Conservation (phyloP, 2,329 filamentous ascomycete species). For the Verticillium alfalfae region DNA sequence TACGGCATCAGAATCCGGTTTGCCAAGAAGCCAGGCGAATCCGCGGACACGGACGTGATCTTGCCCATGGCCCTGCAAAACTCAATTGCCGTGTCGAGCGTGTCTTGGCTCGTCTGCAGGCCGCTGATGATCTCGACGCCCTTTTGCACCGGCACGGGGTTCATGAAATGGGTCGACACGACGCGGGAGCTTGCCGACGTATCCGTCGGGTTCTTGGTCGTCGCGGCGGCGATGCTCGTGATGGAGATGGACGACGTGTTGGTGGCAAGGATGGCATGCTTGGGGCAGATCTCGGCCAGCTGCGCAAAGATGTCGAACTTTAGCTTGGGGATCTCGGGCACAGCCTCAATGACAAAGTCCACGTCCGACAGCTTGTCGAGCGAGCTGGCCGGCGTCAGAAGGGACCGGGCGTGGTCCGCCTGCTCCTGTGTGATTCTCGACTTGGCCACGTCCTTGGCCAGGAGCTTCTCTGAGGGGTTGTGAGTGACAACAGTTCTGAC, state of each 20-base stretch:
- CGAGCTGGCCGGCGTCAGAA: constrained; percentile 64
- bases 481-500: constrained; percentile 1
- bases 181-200: constrained; percentile 80
- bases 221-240: constrained; percentile 88
- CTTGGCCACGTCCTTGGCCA: constrained; percentile 89
- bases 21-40: constrained; percentile 89
- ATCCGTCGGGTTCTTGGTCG: constrained; percentile 71
- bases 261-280: constrained; percentile 86
- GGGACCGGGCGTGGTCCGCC: constrained; percentile 65
- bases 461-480: constrained; percentile 66
- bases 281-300: constrained; percentile 74
- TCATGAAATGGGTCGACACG: constrained; percentile 98
- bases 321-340: constrained; percentile 83
- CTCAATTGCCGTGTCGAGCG: constrained; percentile 73
- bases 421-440: constrained; percentile 77
- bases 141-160: constrained; percentile 93
- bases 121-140: constrained; percentile 97
- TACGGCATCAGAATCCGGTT: constrained; percentile 99
- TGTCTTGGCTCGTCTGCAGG: constrained; percentile 80
- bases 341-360: constrained; percentile 96
- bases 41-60: constrained; percentile 78
- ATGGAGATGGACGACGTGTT: constrained; percentile 99
- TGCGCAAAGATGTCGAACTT: constrained; percentile 84
- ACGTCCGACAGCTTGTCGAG: constrained; percentile 75
- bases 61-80: constrained; percentile 95